These are phyloP conservation scores for Scheffersomyces parashehatae DNA, from an alignment of 1,139 yeast species.

Conservation along the genomic window DNA sequence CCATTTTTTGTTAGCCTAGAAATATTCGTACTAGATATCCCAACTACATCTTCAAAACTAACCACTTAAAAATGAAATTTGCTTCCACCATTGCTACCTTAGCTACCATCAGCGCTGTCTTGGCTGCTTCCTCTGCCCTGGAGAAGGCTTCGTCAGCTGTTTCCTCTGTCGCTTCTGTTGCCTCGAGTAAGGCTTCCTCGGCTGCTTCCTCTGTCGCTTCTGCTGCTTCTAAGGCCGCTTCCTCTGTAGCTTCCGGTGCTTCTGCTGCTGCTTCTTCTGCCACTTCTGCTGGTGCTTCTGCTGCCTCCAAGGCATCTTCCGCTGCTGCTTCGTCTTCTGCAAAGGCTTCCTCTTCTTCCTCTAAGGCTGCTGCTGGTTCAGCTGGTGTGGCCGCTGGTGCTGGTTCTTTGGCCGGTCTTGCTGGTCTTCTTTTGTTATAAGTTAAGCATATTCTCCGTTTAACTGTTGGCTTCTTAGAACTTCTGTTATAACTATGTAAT, in stretches of 20 bases:
- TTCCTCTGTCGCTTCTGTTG: conserved; percentile 5
- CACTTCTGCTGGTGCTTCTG: conserved; percentile 1
- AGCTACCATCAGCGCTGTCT: conserved; percentile 8
- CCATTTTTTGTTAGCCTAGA: no score
- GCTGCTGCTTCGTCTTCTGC: conserved; percentile 12
- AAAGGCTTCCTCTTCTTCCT: conserved; percentile 11
- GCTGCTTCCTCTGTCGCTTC: conserved; percentile 9
- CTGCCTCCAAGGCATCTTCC: conserved; percentile 5
- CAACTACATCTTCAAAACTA: background rate
- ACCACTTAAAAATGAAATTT: conserved; percentile 6
- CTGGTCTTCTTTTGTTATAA: conserved; percentile 31
- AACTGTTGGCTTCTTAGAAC: no score
- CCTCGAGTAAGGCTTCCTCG: conserved; percentile 9
- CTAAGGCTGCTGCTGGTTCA: conserved; percentile 15
- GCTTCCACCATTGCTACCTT: conserved; percentile 8
- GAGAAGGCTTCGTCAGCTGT: conserved; percentile 10
- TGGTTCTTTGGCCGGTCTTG: conserved; percentile 29
- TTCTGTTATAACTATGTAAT: no score
- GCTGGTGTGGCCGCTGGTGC: conserved; percentile 20
- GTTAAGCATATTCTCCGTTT: background rate
- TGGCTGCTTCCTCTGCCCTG: conserved; percentile 15
- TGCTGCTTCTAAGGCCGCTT: conserved; percentile 2
- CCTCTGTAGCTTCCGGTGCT: conserved; percentile 6
- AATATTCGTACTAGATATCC: no score
- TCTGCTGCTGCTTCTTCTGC: conserved; percentile 1